Evolutionary conservation across 1,139 yeast genomes (phyloP).

Genomic region (Saccharomyces hybrid): DNA sequence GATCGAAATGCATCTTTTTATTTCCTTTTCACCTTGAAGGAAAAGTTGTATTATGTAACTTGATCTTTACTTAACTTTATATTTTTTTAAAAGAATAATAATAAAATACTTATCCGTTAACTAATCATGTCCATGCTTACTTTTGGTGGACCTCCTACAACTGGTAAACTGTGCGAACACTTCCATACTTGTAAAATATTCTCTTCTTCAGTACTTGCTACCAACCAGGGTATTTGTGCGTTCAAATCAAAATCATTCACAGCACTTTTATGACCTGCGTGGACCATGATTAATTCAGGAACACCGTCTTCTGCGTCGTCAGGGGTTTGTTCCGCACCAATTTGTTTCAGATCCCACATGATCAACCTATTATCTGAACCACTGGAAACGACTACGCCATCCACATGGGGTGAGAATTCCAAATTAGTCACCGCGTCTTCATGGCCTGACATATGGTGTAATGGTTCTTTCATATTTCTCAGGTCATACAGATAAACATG

Average conservation of each 20-base stretch:
- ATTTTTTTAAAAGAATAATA: neutral
- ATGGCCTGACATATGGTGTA: slow-evolving; percentile 75
- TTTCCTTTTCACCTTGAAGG: too few species aligned
- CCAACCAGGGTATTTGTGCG: slow-evolving; percentile 58
- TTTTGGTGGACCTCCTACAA: slow-evolving; percentile 20
- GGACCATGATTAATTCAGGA: slow-evolving; percentile 78
- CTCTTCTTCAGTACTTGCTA: slow-evolving; percentile 69
- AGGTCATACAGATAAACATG: slow-evolving; percentile 55
- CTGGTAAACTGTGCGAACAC: slow-evolving; percentile 45
- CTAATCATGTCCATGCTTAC: slow-evolving; percentile 17
- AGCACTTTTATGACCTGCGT: slow-evolving; percentile 76
- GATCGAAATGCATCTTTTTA: neutral
- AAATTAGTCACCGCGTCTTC: slow-evolving; percentile 59
- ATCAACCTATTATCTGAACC: slow-evolving; percentile 65
- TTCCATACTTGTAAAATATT: slow-evolving; percentile 76
- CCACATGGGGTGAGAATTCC: slow-evolving; percentile 65
- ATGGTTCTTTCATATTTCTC: slow-evolving; percentile 39
- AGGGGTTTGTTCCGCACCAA: slow-evolving; percentile 73
- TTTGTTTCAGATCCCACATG: slow-evolving; percentile 63
- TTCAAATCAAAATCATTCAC: slow-evolving; percentile 69
- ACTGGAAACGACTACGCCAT: slow-evolving; percentile 67
- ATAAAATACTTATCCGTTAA: slow-evolving; percentile 6
- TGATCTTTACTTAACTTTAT: neutral
- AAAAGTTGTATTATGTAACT: neutral
- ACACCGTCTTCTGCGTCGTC: slow-evolving; percentile 79